phyloP scores from a whole-genome alignment of 257 asterid genomes.

The Solanum pennellii region DNA sequence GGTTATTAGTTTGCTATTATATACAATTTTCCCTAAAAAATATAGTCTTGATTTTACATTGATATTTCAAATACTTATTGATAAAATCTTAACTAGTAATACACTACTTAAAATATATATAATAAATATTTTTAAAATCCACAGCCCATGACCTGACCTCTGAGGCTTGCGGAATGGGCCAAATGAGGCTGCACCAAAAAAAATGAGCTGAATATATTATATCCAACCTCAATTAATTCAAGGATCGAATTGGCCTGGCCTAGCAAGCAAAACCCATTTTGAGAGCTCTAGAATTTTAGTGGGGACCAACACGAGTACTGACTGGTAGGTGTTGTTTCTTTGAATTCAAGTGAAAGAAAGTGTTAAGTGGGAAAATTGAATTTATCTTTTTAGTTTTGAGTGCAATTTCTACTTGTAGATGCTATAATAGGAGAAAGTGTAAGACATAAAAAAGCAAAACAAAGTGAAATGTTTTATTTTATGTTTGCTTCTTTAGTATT shows the following conservation, averaged over 20 bases:
- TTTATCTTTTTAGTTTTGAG: background rate
- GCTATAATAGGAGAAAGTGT: background rate
- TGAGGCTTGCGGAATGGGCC: no score
- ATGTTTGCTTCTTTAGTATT: background rate
- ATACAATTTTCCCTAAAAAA: no score
- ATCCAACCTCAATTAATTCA: no score
- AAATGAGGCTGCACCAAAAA: no score
- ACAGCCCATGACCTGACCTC: accelerated
- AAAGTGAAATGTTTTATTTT: background rate
- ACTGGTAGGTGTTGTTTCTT: background rate
- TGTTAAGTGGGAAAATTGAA: background rate
- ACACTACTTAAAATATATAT: no score
- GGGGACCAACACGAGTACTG: background rate
- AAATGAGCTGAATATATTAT: accelerated
- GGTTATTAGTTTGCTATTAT: no score
- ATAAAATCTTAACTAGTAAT: no score
- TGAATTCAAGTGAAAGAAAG: background rate
- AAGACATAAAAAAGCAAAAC: background rate
- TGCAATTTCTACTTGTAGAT: background rate
- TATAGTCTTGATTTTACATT: no score
- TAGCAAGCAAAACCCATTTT: no score
- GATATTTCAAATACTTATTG: no score
- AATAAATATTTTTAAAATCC: no score
- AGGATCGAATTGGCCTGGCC: accelerated
- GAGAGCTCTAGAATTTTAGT: background rate